Conservation (phyloP, 2,329 filamentous ascomycete genomes). For the Pseudogymnoascus sp. region DNA sequence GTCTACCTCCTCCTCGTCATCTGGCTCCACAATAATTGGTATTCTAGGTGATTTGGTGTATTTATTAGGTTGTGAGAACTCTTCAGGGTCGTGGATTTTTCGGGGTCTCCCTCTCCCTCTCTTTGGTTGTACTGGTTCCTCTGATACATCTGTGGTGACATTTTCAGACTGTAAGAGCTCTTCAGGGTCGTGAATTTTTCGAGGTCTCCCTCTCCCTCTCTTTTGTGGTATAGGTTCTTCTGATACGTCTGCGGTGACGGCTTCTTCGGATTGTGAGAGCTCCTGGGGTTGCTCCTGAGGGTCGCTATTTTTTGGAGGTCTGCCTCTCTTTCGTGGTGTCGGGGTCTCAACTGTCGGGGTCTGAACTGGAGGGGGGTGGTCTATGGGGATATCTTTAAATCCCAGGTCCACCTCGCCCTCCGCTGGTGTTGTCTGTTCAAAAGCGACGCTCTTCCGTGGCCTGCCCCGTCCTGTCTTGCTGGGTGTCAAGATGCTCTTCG, state of each 20-base stretch:
- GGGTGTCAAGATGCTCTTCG: slow-evolving; percentile 51
- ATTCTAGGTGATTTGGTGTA: neutral
- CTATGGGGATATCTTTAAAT: slow-evolving; percentile 42
- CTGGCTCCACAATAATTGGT: neutral
- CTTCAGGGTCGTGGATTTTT: slow-evolving; percentile 6
- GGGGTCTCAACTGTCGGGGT: neutral
- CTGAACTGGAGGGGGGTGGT: slow-evolving; percentile 20
- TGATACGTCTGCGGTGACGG: neutral
- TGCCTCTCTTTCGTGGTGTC: neutral
- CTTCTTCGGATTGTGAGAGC: neutral
- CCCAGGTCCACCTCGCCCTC: slow-evolving; percentile 37
- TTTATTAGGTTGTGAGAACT: slow-evolving; percentile 10
- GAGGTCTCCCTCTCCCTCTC: neutral
- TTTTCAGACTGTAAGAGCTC: neutral
- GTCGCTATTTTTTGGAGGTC: neutral
- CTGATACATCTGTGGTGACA: neutral
- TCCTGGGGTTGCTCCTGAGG: neutral
- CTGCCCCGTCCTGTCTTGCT: slow-evolving; percentile 36
- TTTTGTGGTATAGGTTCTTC: neutral
- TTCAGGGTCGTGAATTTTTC: neutral
- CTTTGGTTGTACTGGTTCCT: slow-evolving; percentile 7
- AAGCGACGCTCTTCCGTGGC: slow-evolving; percentile 48
- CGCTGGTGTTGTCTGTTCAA: slow-evolving; percentile 30
- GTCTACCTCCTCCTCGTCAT: slow-evolving; percentile 25
- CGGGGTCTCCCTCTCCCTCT: slow-evolving; percentile 11